A percentile compares a stretch with the other conserved stretches of the same genome.
phyloP scores from a whole-genome alignment of 164 flowering plant species.

The Aristolochia californica region DNA sequence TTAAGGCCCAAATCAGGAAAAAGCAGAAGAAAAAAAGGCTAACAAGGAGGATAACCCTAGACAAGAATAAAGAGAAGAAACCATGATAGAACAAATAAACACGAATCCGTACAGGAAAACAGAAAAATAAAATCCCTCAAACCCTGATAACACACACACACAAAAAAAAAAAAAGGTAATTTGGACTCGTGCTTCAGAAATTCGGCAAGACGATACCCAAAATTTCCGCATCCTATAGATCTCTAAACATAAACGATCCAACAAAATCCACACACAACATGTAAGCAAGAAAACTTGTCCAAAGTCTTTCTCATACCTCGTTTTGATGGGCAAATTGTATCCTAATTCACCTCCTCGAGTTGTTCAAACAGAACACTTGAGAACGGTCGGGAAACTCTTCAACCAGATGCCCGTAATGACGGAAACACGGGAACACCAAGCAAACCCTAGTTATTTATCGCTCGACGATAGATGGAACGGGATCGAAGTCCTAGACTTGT shows the following conservation, averaged over 20 bases:
- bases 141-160: too few relatives aligned
- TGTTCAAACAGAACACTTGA: too few relatives aligned
- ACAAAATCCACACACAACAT: neutral
- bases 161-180: too few relatives aligned
- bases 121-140: neutral
- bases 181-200: neutral
- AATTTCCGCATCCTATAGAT: neutral
- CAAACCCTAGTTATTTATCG: neutral
- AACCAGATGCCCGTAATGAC: neutral
- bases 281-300: neutral
- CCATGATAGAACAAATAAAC: neutral
- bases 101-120: neutral
- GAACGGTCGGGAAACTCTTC: too few relatives aligned
- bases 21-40: too few relatives aligned
- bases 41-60: neutral
- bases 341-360: too few relatives aligned
- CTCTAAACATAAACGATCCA: neutral
- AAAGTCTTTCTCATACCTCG: too few relatives aligned
- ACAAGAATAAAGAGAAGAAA: neutral
- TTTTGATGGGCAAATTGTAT: too few relatives aligned
- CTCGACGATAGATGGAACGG: too few relatives aligned
- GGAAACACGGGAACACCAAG: neutral
- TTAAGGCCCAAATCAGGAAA: slow-evolving; percentile 7
- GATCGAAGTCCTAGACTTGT: too few relatives aligned
- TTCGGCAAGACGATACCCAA: neutral